Evolutionary conservation across 129 eudicot species (phyloP), one percentile per base, ranked within the genome.

Genomic region (Centella asiatica): DNA sequence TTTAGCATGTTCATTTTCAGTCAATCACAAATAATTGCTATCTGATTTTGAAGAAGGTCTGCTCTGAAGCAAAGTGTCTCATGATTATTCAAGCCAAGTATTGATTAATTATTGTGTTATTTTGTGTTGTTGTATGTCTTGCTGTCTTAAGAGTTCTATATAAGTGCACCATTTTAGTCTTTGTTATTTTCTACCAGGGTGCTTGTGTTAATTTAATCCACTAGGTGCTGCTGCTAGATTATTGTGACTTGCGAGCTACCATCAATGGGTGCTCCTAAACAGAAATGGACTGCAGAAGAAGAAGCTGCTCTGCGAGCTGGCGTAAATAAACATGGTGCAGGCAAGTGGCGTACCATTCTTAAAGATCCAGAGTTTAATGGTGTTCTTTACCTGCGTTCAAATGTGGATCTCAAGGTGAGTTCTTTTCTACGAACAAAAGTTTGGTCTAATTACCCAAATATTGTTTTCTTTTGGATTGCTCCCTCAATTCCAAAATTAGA

Each of bases 291-390:
- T 27, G 66, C 87, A 50, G 98, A 90, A 73, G 98, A 90, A 84
- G 98, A 90, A 90, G 81, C 98, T 51, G 98, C 98, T 71, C 94
- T 87, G 6, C 84, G 80, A 78, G 94, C 94, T 74, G 98, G 98
- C 49, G 95, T 90, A 58, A 72, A 74, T 68, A 90, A 90, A 72
- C 98, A 90, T 69, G 98, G 98, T 26, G 83, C 98, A 22, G 98
- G 98, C 24, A 90, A 90, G 72, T 90, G 98, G 95, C 98, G 95
- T 26, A 90, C 98, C 6, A 90, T 90, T 66, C 98, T 90, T 57
- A 90, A 90, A 76, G 98, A 90, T 67, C 98, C 98, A 46, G 94
- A 87, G 62, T 90, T 83, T 63, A 86, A 90, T 69, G 77, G 87
- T 62, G 85, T 87, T 9, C 63, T 90, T 57, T 90, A 78, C 69